A percentile compares a stretch with the other conserved stretches of the same genome.
Conservation (phyloP, 129 eudicot genomes). For the Pittosporum tobira region DNA sequence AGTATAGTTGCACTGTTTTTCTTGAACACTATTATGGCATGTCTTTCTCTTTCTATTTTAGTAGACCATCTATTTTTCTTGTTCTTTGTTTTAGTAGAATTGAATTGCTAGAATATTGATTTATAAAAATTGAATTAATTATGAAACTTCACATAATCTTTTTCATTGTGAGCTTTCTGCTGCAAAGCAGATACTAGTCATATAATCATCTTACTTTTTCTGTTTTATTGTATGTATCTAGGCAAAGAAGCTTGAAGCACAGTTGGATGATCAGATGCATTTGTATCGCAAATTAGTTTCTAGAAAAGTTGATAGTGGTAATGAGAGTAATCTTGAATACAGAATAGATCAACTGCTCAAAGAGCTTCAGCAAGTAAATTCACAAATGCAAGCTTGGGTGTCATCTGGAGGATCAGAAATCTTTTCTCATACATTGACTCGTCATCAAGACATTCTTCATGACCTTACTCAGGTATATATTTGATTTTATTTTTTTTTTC, state of each 20-base stretch:
- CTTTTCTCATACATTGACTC: constrained; percentile 92
- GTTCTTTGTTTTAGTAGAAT: too few species aligned
- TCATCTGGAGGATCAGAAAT: constrained; percentile 95
- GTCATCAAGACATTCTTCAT: constrained; percentile 91
- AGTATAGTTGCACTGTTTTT: too few species aligned
- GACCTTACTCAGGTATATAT: constrained; percentile 98
- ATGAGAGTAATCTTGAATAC: constrained; percentile 61
- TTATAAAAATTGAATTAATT: background rate
- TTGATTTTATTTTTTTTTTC: too few species aligned
- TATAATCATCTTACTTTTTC: background rate
- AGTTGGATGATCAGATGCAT: constrained; percentile 95
- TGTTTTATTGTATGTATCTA: constrained; percentile 18
- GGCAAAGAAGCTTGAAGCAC: constrained; percentile 99
- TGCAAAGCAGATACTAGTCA: background rate
- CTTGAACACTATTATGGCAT: too few species aligned
- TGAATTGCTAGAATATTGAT: background rate
- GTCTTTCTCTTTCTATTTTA: too few species aligned
- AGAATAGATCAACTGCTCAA: constrained; percentile 67
- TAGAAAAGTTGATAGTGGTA: constrained; percentile 50
- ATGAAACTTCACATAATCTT: too few species aligned
- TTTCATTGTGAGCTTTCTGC: background rate
- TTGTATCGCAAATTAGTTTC: constrained; percentile 68
- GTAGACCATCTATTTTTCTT: too few species aligned
- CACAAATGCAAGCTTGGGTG: constrained; percentile 95
- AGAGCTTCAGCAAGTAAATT: constrained; percentile 76